Conservation (phyloP, 2,329 filamentous ascomycete genomes). For the Colletotrichum zoysiae region DNA sequence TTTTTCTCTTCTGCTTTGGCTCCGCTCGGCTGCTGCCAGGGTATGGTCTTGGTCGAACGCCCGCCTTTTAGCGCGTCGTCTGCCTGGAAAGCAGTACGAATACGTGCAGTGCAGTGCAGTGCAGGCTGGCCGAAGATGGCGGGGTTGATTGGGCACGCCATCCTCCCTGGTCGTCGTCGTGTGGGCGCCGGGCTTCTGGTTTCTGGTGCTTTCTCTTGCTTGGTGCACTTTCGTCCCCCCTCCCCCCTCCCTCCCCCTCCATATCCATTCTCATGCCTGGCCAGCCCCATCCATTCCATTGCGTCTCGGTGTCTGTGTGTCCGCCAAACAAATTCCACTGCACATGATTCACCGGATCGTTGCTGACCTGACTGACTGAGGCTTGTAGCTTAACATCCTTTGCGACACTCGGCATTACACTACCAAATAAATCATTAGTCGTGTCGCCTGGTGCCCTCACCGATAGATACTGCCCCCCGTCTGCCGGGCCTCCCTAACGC, state of each 20-base stretch:
- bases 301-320: constrained; percentile 28
- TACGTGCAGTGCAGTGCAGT: not conserved
- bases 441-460: constrained; percentile 25
- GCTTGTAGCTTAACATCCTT: constrained; percentile 30
- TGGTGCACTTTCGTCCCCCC: constrained; percentile 1
- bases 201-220: constrained; percentile 12
- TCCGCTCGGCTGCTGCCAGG: not conserved
- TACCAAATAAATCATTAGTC: constrained; percentile 16
- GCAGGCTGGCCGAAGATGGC: constrained; percentile 15
- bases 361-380: constrained; percentile 32
- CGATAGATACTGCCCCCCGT: constrained; percentile 26
- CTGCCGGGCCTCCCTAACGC: constrained; percentile 18
- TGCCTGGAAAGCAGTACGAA: constrained; percentile 11
- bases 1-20: not conserved
- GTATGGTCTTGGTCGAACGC: not conserved
- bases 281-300: constrained; percentile 6
- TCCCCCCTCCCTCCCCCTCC: not conserved
- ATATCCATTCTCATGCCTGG: not conserved
- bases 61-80: not conserved
- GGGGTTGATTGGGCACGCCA: constrained; percentile 21
- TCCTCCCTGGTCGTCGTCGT: constrained; percentile 2
- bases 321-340: constrained; percentile 33
- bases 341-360: constrained; percentile 34
- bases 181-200: not conserved
- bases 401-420: constrained; percentile 8